Base-by-base conservation (phyloP, 108 stramenopile genomes). In the Skeletonema grethae region DNA sequence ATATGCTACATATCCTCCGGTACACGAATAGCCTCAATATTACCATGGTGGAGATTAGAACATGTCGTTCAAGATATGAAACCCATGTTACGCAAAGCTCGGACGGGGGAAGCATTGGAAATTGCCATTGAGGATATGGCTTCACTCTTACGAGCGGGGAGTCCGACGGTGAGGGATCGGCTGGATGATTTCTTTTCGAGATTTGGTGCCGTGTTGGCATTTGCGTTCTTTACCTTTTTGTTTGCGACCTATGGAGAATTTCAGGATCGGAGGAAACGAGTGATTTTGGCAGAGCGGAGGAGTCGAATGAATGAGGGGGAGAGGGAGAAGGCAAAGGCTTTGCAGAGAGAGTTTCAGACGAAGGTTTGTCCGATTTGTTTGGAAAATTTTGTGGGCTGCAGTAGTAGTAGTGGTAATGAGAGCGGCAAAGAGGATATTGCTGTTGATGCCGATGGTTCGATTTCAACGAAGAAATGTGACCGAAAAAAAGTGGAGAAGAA, bases 231-330 rank as follows among this genome's bases (percentile, higher is more conserved):
- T 45, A 92, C 94, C 30, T 92, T 95, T 63, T 59, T 85, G 1
- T 92, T 95, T 85, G 93, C 90, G 0, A 87, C 89, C 1, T 95
- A 90, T 89, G 93, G 91, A 20, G 91, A 95, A 66, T 90, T 86
- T 57, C 84, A 92, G 13, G 92, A 95, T 73, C 72, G 95, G 35
- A 70, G 84, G 18, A 90, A 89, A 67, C 74, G 92, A 39, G 83
- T 84, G 50, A 70, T 90, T 60, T 85, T 86, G 61, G 89, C 88
- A 2, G 87, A 90, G 60, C 29, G 76, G 7, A 65, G 86, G 65
- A 84, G 79, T 58, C 67, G 87, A 61, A 64, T 96, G 61, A 87
- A 31, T 24, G 60, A 64, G n/a, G 77, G 85, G 12, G 95, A 96
- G n/a, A 74, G 70, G 13, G 89, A 92, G 67, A 89, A 86, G 72